phyloP scores from a whole-genome alignment of 495 filamentous ascomycete species.

The Neurospora sp. region DNA sequence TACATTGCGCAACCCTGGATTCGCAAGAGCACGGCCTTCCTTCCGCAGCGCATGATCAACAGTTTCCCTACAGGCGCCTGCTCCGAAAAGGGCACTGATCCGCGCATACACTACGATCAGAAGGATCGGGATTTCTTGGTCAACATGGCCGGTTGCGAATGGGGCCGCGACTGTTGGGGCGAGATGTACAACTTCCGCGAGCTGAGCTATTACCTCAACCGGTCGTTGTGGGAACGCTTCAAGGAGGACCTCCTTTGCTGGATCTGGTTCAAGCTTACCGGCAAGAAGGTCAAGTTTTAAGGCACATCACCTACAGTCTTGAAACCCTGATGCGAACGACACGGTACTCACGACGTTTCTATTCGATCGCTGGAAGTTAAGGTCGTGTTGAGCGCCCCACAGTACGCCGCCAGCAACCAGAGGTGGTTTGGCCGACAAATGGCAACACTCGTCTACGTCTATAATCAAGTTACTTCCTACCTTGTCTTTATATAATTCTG shows the following conservation, averaged over 20 bases:
- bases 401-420: neutral
- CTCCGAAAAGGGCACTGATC: conserved; percentile 58
- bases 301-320: neutral
- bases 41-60: conserved; percentile 88
- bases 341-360: conserved; percentile 10
- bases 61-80: conserved; percentile 88
- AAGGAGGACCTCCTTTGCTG: conserved; percentile 47
- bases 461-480: neutral
- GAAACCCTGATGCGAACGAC: neutral
- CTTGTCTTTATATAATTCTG: neutral
- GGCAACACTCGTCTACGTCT: neutral
- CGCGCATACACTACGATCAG: conserved; percentile 74
- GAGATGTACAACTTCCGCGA: conserved; percentile 93
- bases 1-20: conserved; percentile 92
- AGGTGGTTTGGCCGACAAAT: neutral
- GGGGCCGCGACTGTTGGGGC: conserved; percentile 93
- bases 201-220: conserved; percentile 76
- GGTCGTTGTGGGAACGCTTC: conserved; percentile 65
- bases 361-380: neutral
- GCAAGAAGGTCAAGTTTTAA: conserved; percentile 42
- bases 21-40: conserved; percentile 75
- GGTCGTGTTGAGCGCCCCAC: neutral
- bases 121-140: conserved; percentile 87
- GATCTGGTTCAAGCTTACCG: conserved; percentile 45
- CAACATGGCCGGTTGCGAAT: conserved; percentile 97